Conservation (phyloP, 2,329 filamentous ascomycete genomes). For the Metarhizium humberi region DNA sequence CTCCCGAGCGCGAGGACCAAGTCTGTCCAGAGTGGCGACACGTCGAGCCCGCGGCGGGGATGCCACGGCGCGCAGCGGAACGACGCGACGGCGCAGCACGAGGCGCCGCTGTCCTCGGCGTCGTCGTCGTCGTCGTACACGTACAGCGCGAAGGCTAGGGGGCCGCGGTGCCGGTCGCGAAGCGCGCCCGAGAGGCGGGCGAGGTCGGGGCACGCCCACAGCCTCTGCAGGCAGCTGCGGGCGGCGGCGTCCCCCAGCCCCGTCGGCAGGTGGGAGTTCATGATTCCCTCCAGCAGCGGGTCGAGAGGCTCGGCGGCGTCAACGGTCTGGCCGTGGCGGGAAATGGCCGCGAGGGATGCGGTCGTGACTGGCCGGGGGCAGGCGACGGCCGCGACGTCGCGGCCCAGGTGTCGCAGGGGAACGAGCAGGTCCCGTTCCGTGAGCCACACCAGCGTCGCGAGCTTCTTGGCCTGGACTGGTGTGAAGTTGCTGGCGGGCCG, state of each 20-base stretch:
- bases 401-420: background rate
- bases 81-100: background rate
- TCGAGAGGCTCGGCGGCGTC: background rate
- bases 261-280: background rate
- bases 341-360: background rate
- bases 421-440: background rate
- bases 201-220: background rate
- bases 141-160: background rate
- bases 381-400: background rate
- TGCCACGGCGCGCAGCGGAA: background rate
- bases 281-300: background rate
- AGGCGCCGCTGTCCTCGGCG: background rate
- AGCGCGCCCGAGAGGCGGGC: background rate
- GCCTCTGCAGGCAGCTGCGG: background rate
- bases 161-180: background rate
- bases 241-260: background rate
- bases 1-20: background rate
- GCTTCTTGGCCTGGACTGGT: background rate
- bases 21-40: background rate
- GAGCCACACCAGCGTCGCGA: background rate
- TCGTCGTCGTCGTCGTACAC: constrained; percentile 4
- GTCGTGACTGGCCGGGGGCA: background rate
- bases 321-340: background rate
- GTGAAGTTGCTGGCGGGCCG: background rate
- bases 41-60: background rate